Evolutionary conservation across 176 grass and related monocot genomes (phyloP).

Genomic region (Thalia dealbata): DNA sequence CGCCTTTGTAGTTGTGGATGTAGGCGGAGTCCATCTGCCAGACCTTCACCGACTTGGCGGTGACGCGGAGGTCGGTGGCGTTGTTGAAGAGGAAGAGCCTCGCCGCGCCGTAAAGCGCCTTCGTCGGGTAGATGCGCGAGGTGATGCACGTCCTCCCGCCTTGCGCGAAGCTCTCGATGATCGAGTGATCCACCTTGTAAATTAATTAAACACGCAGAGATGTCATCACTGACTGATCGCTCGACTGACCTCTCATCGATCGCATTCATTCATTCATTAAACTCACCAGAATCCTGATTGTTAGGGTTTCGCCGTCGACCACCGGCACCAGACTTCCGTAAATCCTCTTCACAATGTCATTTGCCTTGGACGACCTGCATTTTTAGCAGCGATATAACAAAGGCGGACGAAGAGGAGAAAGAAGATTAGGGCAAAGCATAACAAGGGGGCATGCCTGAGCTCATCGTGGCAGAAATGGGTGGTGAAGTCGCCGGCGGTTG

Average conservation of each 20-base stretch:
- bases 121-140: constrained; percentile 73
- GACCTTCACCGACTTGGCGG: constrained; percentile 46
- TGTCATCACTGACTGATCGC: too few relatives aligned
- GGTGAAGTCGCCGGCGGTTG: constrained; percentile 28
- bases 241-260: too few relatives aligned
- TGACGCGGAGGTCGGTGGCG: constrained; percentile 38
- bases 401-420: too few relatives aligned
- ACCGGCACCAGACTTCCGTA: constrained; percentile 72
- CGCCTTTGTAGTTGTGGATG: constrained; percentile 35
- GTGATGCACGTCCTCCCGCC: constrained; percentile 71
- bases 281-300: constrained; percentile 67
- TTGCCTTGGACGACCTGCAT: constrained; percentile 24
- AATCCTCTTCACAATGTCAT: constrained; percentile 62
- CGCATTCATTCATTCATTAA: too few relatives aligned
- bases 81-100: constrained; percentile 83
- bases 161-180: constrained; percentile 93
- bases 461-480: constrained; percentile 96
- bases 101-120: constrained; percentile 42
- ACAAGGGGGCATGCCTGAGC: constrained; percentile 29
- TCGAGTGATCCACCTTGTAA: constrained; percentile 74
- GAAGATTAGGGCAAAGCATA: background rate
- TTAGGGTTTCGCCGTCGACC: constrained; percentile 53
- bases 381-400: too few relatives aligned
- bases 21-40: constrained; percentile 76
- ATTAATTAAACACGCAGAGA: background rate